Evolutionary conservation across 495 filamentous ascomycete genomes (phyloP).

Genomic region (Tuber calosporum): DNA sequence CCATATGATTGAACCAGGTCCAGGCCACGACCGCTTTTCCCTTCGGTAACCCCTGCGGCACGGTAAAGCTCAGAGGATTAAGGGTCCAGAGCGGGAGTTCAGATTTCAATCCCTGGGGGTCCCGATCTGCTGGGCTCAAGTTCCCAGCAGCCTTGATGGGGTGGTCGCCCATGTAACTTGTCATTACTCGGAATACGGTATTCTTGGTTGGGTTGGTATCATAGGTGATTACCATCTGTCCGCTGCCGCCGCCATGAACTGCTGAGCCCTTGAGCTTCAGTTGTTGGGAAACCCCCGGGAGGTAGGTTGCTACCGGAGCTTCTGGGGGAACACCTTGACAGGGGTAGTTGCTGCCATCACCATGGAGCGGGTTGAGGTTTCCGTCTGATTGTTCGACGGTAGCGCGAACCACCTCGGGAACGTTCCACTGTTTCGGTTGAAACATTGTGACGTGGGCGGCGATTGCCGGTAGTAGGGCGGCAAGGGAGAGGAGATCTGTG

Average conservation of each 20-base stretch:
- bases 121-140: conserved; percentile 44
- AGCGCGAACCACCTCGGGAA: conserved; percentile 40
- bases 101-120: conserved; percentile 39
- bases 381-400: conserved; percentile 28
- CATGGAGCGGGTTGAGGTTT: conserved; percentile 51
- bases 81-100: conserved; percentile 22
- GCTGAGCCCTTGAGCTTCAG: conserved; percentile 56
- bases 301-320: conserved; percentile 39
- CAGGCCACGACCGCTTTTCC: conserved; percentile 66
- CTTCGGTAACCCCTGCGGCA: conserved; percentile 52
- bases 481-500: conserved; percentile 48
- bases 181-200: conserved; percentile 41
- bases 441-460: conserved; percentile 65
- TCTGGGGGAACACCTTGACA: conserved; percentile 52
- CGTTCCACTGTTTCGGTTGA: conserved; percentile 56
- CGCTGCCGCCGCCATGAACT: conserved; percentile 74
- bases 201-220: conserved; percentile 54
- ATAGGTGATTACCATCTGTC: conserved; percentile 72
- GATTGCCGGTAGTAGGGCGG: conserved; percentile 42
- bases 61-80: conserved; percentile 46
- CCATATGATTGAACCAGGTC: conserved; percentile 82
- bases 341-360: conserved; percentile 62
- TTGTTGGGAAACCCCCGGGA: conserved; percentile 49
- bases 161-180: conserved; percentile 67
- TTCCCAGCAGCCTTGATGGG: conserved; percentile 51